Conservation (phyloP, 108 stramenopile genomes). For the Phaeodactylum tricornutum region DNA sequence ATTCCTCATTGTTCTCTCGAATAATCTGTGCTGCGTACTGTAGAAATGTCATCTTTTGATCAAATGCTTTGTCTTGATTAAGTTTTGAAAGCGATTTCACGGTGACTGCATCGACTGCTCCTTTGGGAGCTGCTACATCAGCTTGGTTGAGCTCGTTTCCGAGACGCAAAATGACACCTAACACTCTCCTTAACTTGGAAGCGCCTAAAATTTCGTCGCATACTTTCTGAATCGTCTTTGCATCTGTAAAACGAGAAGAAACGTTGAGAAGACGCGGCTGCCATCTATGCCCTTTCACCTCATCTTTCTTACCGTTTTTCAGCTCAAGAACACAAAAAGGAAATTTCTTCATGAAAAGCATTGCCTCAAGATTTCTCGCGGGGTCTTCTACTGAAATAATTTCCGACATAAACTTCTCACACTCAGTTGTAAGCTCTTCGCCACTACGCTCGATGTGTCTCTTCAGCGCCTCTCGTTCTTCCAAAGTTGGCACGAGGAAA, state of each 20-base stretch:
- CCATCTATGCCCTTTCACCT: background rate
- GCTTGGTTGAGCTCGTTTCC: slow-evolving; percentile 66
- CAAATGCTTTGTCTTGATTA: slow-evolving; percentile 72
- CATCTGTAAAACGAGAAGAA: background rate
- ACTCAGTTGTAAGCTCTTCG: slow-evolving; percentile 1
- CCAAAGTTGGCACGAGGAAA: slow-evolving; percentile 23
- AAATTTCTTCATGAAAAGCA: slow-evolving; percentile 31
- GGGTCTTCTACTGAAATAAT: slow-evolving; percentile 6
- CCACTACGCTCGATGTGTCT: background rate
- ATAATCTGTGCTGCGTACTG: slow-evolving; percentile 65
- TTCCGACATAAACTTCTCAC: slow-evolving; percentile 22
- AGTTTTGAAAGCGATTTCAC: slow-evolving; percentile 78
- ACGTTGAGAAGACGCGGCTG: background rate
- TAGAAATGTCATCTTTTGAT: slow-evolving; percentile 77
- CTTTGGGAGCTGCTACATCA: slow-evolving; percentile 25
- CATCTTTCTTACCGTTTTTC: slow-evolving; percentile 4
- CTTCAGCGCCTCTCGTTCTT: slow-evolving; percentile 15
- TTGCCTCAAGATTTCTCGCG: slow-evolving; percentile 11
- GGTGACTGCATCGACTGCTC: slow-evolving; percentile 47
- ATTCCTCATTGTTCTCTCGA: slow-evolving; percentile 33
- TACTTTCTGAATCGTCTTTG: slow-evolving; percentile 30
- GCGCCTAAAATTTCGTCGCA: slow-evolving; percentile 47
- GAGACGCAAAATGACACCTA: slow-evolving; percentile 50
- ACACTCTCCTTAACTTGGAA: slow-evolving; percentile 39
- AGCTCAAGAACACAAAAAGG: background rate